These are phyloP conservation scores for Pholiota adiposa DNA, from an alignment of 1,284 basidiomycete species.

Conservation along the genomic window DNA sequence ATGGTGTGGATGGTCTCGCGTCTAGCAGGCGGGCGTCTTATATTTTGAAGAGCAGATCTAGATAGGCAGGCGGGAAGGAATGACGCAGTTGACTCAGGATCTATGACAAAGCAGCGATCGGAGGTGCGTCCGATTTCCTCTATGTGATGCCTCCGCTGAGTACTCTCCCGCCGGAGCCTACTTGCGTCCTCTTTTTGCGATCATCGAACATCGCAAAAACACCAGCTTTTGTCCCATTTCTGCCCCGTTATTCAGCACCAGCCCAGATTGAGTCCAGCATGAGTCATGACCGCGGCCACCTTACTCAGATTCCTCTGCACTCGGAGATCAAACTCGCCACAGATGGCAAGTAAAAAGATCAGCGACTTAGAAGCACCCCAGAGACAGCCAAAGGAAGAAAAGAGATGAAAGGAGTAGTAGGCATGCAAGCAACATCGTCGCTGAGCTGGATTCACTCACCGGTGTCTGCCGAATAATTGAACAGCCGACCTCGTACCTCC, in stretches of 20 bases:
- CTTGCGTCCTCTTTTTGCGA: neutral
- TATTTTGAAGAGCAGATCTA: slow-evolving; percentile 7
- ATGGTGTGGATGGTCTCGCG: slow-evolving; percentile 25
- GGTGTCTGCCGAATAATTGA: slow-evolving; percentile 1
- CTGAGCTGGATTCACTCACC: neutral
- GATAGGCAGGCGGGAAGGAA: slow-evolving; percentile 8
- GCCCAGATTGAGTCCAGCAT: neutral
- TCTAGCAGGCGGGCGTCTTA: slow-evolving; percentile 19
- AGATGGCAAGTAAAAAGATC: neutral
- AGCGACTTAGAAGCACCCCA: neutral
- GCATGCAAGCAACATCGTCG: neutral
- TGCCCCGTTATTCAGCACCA: neutral
- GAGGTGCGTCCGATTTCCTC: slow-evolving; percentile 7
- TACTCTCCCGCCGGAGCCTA: neutral
- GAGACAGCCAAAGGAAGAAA: neutral
- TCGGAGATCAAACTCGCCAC: neutral
- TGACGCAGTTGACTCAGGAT: slow-evolving; percentile 31
- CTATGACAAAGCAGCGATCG: slow-evolving; percentile 28
- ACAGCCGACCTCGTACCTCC: neutral
- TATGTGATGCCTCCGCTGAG: neutral
- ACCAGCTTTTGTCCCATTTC: neutral
- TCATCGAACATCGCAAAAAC: neutral
- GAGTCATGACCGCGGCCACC: neutral
- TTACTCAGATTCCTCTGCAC: slow-evolving; percentile 2
- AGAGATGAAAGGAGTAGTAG: neutral